Evolutionary conservation across 305 asterid species (phyloP), one percentile per base, ranked within the genome.

Genomic region (Ilex paraguariensis): DNA sequence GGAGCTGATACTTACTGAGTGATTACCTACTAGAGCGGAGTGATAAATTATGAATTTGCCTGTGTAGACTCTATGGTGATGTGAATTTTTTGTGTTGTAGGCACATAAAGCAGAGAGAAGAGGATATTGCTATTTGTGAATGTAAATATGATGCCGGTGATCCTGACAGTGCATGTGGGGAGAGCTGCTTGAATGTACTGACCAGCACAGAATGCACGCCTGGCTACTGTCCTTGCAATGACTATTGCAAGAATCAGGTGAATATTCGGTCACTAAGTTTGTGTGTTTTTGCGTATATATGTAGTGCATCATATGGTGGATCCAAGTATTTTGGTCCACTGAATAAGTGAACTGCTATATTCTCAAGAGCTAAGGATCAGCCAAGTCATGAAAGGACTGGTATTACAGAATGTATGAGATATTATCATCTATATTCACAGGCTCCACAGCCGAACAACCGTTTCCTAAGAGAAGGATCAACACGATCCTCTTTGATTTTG

Each of bases 191-290:
- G 87, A 91, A 91, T 78, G 86, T 79, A 30, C 70, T 87, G 66
- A 91, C 98, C 70, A 87, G 70, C 95, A 91, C 97, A 40, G 98
- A 91, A 69, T 91, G 98, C 86, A 87, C 90, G 30, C 87, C 84
- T 15, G 95, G 92, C 59, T 81, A 82, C 75, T 91, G 97, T 66
- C 95, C 85, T 54, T 88, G 97, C 70, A 67, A 72, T 61, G 76
- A 79, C 56, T 75, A 75, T 66, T 91, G 98, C 84, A 83, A 62
- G 76, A 91, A 91, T 78, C 96, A 88, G 98, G 98, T 77, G 30
- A 53, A 53, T 30, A 14, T 3, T 57, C 6, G 42, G 6, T 36
- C 9, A 2, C 28, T 21, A 36, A 8, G 42, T 36, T 36, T 36
- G 6, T 5, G 9, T 36, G 42, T 36, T 5, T 36, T 36, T 36